Evolutionary conservation across 805 yeast species (phyloP).

Genomic region (Candida ponderosae): DNA sequence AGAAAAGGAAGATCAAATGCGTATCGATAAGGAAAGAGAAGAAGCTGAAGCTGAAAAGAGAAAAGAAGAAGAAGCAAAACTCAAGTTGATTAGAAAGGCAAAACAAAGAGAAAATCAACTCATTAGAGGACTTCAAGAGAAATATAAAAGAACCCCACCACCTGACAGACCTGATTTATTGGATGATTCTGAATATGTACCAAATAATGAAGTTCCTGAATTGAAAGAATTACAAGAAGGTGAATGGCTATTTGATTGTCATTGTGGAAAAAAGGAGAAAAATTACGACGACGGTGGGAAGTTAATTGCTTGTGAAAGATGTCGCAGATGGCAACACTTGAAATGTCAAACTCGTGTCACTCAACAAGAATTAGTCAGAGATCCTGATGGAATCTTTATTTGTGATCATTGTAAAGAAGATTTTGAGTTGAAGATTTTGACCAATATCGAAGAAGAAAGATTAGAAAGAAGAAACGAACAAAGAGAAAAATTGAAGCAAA

Average conservation of each 20-base stretch:
- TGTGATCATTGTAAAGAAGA: constrained; percentile 22
- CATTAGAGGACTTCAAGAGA: constrained; percentile 18
- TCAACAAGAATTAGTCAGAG: constrained; percentile 18
- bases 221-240: constrained; percentile 24
- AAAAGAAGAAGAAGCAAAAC: constrained; percentile 30
- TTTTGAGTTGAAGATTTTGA: constrained; percentile 13
- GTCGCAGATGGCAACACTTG: constrained; percentile 30
- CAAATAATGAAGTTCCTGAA: constrained; percentile 4
- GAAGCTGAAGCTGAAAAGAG: constrained; percentile 12
- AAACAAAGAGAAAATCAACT: constrained; percentile 14
- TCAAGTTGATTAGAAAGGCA: constrained; percentile 28
- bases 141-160: constrained; percentile 6
- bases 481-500: constrained; percentile 15
- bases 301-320: constrained; percentile 26
- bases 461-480: constrained; percentile 11
- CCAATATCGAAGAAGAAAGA: constrained; percentile 15
- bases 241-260: constrained; percentile 30
- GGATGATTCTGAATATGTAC: background rate
- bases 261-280: constrained; percentile 25
- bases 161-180: background rate
- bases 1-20: constrained; percentile 55
- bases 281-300: constrained; percentile 29
- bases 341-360: constrained; percentile 24
- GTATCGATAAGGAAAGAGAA: constrained; percentile 36
- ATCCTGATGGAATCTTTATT: constrained; percentile 18